phyloP scores from a whole-genome alignment of 179 eudicot genomes.

The Heliamphora pulchella region DNA sequence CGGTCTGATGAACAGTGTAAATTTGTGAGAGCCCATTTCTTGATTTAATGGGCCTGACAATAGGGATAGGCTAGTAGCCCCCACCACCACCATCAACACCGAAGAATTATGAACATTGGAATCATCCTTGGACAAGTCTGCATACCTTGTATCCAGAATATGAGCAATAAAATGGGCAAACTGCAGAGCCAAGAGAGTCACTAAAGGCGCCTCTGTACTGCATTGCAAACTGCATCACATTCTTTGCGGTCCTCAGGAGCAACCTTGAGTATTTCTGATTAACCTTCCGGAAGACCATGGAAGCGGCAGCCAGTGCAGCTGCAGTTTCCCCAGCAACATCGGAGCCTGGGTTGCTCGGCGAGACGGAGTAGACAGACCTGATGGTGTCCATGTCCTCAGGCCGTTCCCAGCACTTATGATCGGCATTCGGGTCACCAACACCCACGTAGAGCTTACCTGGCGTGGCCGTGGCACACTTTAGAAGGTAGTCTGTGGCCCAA shows the following conservation, averaged over 20 bases:
- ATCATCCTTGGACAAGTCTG: too few species aligned
- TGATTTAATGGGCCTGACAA: not conserved
- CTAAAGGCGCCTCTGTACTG: slow-evolving; percentile 70
- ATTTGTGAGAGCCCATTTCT: too few species aligned
- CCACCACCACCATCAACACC: too few species aligned
- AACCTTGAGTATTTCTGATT: slow-evolving; percentile 49
- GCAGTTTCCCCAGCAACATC: slow-evolving; percentile 92
- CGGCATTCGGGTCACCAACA: slow-evolving; percentile 65
- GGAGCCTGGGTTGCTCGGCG: slow-evolving; percentile 59
- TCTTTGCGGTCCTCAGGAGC: slow-evolving; percentile 50
- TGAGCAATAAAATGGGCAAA: slow-evolving; percentile 85
- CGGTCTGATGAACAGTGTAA: too few species aligned
- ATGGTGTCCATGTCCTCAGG: slow-evolving; percentile 91
- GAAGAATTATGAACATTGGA: too few species aligned
- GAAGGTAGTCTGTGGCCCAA: slow-evolving; percentile 78
- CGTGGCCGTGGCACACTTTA: slow-evolving; percentile 54
- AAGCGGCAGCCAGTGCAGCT: slow-evolving; percentile 84
- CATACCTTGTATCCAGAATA: slow-evolving; percentile 73
- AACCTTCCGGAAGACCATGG: slow-evolving; percentile 50
- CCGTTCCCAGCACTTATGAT: slow-evolving; percentile 85
- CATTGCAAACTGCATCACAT: slow-evolving; percentile 59
- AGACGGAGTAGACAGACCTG: slow-evolving; percentile 50
- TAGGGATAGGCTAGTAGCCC: not conserved
- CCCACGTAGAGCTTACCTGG: slow-evolving; percentile 62
- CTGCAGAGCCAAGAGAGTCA: slow-evolving; percentile 57